Percentiles rank a stretch among this genome's conserved stretches.
Conservation (phyloP, 2,329 filamentous ascomycete genomes). For the Colletotrichum sublineola region DNA sequence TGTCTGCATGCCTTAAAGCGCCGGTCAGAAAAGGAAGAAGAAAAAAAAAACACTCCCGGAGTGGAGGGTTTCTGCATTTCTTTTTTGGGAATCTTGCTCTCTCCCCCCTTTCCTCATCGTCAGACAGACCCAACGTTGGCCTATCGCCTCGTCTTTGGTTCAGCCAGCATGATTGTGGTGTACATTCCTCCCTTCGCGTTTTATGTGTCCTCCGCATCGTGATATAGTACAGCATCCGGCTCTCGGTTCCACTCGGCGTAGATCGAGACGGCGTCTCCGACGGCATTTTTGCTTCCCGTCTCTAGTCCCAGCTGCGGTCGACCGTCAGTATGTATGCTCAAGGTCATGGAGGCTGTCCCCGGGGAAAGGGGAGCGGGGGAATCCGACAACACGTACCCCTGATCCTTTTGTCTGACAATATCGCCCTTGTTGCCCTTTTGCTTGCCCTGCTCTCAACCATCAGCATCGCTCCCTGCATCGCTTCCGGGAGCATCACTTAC, state of each 20-base stretch:
- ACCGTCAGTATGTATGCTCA: background rate
- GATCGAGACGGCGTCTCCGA: background rate
- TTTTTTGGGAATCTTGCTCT: background rate
- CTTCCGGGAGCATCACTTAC: conserved; percentile 60
- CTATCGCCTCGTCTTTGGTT: background rate
- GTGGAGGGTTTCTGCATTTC: conserved; percentile 16
- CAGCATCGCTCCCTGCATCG: conserved; percentile 29
- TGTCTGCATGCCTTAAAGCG: conserved; percentile 29
- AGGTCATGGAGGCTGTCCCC: too few relatives aligned
- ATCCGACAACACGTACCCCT: conserved; percentile 68
- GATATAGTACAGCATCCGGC: conserved; percentile 27
- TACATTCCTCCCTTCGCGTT: conserved; percentile 1
- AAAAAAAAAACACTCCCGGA: conserved; percentile 15
- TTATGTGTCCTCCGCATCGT: background rate
- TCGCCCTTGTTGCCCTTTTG: conserved; percentile 75
- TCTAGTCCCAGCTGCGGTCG: conserved; percentile 21
- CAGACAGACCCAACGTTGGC: background rate
- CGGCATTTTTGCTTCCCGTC: background rate
- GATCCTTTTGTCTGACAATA: conserved; percentile 82
- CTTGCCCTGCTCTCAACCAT: conserved; percentile 68
- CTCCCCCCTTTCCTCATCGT: background rate
- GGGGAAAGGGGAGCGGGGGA: too few relatives aligned
- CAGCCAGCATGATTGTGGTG: conserved; percentile 7
- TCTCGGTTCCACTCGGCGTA: background rate
- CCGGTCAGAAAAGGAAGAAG: background rate